Conservation (phyloP, 805 yeast species). For the Yarrowia sp. region DNA sequence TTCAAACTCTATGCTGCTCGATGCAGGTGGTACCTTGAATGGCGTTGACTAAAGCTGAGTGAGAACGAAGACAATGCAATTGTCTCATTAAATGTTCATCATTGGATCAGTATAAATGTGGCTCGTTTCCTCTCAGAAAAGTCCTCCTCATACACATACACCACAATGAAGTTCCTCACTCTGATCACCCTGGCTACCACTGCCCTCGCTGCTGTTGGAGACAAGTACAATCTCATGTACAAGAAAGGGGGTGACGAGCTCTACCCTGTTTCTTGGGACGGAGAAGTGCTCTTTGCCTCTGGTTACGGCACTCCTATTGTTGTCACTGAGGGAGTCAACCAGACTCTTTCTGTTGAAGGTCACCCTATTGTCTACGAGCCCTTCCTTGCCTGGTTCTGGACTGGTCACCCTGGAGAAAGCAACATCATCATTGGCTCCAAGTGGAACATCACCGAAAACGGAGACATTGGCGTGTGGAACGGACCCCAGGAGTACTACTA, state of each 20-base stretch:
- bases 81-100: background rate
- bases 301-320: background rate
- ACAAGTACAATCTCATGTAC: background rate
- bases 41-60: background rate
- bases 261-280: background rate
- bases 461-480: background rate
- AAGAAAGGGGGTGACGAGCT: background rate
- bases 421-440: background rate
- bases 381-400: background rate
- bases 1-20: background rate
- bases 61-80: background rate
- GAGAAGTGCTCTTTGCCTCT: background rate
- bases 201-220: background rate
- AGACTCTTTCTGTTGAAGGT: background rate
- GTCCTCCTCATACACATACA: background rate
- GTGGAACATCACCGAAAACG: background rate
- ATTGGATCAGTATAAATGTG: background rate
- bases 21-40: slow-evolving; percentile 2
- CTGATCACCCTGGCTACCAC: background rate
- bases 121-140: background rate
- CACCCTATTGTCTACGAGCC: background rate
- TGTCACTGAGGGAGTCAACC: background rate
- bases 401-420: background rate
- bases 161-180: background rate
- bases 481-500: background rate